A percentile compares a stretch with the other conserved stretches of the same genome.
Evolutionary conservation across 345 rosid species (phyloP).

Genomic region (Syzygium aqueum): DNA sequence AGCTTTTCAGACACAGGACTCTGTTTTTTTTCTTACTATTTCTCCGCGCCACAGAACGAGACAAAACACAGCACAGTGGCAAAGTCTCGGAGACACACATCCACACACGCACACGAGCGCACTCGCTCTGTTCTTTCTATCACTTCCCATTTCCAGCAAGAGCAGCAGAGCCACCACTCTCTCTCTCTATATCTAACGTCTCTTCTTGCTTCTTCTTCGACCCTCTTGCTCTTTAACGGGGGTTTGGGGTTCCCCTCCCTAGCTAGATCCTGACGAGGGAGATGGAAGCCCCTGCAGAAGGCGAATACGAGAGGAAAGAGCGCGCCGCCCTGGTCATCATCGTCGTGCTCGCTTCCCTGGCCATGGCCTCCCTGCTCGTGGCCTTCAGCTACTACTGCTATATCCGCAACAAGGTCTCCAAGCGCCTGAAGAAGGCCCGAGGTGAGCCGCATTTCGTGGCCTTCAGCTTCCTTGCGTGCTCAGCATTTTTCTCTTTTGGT

Average conservation of each 20-base stretch:
- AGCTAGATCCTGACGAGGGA: not conserved
- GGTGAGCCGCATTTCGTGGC: constrained; percentile 17
- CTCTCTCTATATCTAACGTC: not conserved
- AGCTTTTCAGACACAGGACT: not conserved
- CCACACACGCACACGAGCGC: not conserved
- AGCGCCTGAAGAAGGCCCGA: constrained; percentile 33
- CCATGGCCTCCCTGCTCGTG: constrained; percentile 58
- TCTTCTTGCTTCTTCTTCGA: not conserved
- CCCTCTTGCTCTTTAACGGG: not conserved
- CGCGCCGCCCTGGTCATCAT: constrained; percentile 58
- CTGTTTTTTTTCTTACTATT: not conserved
- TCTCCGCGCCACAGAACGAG: not conserved
- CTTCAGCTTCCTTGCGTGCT: not conserved
- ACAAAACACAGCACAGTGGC: not conserved
- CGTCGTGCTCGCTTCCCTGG: constrained; percentile 73
- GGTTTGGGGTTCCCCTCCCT: not conserved
- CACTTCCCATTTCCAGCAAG: not conserved
- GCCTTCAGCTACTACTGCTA: constrained; percentile 96
- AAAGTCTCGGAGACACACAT: not conserved
- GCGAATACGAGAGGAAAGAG: constrained; percentile 43
- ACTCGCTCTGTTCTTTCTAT: not conserved
- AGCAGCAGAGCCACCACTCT: not conserved
- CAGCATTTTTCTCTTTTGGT: not conserved
- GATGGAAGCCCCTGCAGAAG: constrained; percentile 5
- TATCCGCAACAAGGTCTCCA: constrained; percentile 70